These are phyloP conservation scores for Saccharomycopsis hybrid DNA, from an alignment of 1,139 yeast species.

Conservation along the genomic window DNA sequence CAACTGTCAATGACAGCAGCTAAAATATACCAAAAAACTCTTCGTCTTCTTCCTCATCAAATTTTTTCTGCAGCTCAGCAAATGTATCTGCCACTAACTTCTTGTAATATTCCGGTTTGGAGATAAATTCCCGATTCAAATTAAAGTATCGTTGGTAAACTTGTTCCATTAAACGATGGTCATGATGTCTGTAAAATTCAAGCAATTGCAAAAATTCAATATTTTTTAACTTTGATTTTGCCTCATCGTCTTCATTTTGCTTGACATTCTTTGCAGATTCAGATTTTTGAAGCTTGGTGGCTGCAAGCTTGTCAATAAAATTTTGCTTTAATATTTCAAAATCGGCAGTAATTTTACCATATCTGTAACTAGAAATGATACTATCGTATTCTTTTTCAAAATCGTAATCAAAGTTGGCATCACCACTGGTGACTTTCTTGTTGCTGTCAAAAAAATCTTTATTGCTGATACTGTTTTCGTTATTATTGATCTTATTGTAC, in stretches of 20 bases:
- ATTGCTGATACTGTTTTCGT: too few species aligned
- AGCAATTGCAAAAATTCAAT: constrained; percentile 11
- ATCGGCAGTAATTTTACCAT: not conserved
- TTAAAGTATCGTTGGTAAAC: constrained; percentile 4
- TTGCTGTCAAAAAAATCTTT: constrained; percentile 1
- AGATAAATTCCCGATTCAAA: constrained; percentile 1
- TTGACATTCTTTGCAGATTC: not conserved
- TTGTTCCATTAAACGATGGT: not conserved
- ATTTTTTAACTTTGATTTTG: constrained; percentile 1
- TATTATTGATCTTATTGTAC: not conserved
- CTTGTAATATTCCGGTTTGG: not conserved
- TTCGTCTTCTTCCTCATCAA: constrained; percentile 33
- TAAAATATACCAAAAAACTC: constrained; percentile 15
- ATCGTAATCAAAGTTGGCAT: not conserved
- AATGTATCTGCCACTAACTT: not conserved
- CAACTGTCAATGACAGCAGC: too few species aligned
- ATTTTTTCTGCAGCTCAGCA: constrained; percentile 21
- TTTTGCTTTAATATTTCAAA: not conserved
- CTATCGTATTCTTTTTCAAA: not conserved
- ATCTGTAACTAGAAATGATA: not conserved
- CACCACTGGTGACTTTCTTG: not conserved
- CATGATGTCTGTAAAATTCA: constrained; percentile 9
- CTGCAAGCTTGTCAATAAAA: not conserved
- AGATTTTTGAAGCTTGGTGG: not conserved
- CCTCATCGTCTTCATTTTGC: not conserved